phyloP scores from a whole-genome alignment of 257 asterid genomes.

The Nicotiana noctiflora region DNA sequence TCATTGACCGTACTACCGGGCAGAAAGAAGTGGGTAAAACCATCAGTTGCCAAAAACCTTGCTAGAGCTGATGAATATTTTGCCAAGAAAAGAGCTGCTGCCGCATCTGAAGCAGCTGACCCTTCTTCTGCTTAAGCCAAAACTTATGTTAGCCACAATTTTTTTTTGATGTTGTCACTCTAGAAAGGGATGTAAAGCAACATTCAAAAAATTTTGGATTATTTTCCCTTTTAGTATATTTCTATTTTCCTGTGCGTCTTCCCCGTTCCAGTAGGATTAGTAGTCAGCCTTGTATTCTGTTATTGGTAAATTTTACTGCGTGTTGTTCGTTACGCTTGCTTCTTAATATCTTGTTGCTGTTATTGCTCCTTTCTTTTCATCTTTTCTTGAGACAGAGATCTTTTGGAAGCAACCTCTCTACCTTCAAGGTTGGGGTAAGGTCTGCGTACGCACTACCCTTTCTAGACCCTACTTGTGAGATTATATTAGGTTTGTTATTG shows the following conservation, averaged over 20 bases:
- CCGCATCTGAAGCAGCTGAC: conserved; percentile 30
- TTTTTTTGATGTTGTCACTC: conserved; percentile 9
- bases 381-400: too few species aligned
- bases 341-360: too few species aligned
- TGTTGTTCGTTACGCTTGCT: too few species aligned
- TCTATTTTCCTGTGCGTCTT: background rate
- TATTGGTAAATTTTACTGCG: too few species aligned
- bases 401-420: too few species aligned
- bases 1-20: conserved; percentile 58
- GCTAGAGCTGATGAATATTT: conserved; percentile 87
- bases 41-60: conserved; percentile 60
- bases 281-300: too few species aligned
- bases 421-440: too few species aligned
- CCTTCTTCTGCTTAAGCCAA: conserved; percentile 31
- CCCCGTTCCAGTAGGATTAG: too few species aligned
- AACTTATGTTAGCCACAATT: conserved; percentile 12
- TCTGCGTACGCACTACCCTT: too few species aligned
- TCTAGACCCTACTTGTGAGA: too few species aligned
- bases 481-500: too few species aligned
- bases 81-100: conserved; percentile 68
- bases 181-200: conserved; percentile 15
- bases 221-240: background rate
- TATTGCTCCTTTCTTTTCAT: too few species aligned
- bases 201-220: conserved; percentile 12
- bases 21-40: conserved; percentile 73